Evolutionary conservation across 116 monocot genomes (phyloP).

Genomic region (Dioscorea cayenensis): DNA sequence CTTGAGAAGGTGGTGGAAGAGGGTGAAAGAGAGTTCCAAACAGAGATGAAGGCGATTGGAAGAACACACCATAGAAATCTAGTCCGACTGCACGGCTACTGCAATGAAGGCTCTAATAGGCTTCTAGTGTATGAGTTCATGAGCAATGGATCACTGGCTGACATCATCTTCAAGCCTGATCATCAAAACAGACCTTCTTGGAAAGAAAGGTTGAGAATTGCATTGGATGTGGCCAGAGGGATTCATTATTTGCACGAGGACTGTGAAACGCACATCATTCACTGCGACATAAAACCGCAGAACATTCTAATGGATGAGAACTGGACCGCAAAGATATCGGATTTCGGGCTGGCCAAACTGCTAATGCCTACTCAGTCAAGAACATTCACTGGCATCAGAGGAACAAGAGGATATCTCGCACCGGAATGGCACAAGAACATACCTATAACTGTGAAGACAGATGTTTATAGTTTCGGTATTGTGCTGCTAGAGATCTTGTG

Average conservation of each 20-base stretch:
- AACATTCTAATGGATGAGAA: conserved; percentile 25
- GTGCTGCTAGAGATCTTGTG: conserved; percentile 33
- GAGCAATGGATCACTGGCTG: conserved; percentile 11
- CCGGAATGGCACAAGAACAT: conserved; percentile 15
- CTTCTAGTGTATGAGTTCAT: conserved; percentile 17
- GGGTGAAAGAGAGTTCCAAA: conserved; percentile 2
- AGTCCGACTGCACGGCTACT: conserved; percentile 12
- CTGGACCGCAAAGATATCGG: conserved; percentile 18
- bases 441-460: conserved; percentile 21
- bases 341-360: conserved; percentile 25
- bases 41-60: conserved; percentile 9
- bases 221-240: conserved; percentile 16
- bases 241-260: conserved; percentile 17
- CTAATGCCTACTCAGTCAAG: conserved; percentile 10
- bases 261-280: conserved; percentile 16
- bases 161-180: not conserved
- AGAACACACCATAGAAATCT: conserved; percentile 14
- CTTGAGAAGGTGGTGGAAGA: conserved; percentile 14
- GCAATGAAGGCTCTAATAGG: conserved; percentile 6
- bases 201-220: conserved; percentile 8
- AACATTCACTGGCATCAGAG: conserved; percentile 12
- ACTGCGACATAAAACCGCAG: conserved; percentile 41
- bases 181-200: conserved; percentile 4
- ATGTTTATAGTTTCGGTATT: conserved; percentile 40
- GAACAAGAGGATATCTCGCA: conserved; percentile 20